A percentile compares a stretch with the other conserved stretches of the same genome.
Conservation (phyloP, 305 asterid genomes). For the Solanum hybrid region DNA sequence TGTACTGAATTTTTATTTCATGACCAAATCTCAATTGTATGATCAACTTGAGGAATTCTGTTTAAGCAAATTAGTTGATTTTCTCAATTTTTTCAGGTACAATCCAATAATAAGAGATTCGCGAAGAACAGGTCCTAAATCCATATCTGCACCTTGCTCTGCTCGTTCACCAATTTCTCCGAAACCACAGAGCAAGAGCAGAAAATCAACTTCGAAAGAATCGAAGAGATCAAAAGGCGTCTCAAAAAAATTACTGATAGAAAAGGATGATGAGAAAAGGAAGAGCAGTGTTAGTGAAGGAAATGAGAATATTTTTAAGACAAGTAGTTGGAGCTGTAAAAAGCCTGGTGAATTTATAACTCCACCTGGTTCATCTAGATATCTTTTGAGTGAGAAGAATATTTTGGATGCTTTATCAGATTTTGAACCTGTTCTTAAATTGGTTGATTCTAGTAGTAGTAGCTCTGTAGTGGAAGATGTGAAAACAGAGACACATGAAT, state of each 20-base stretch:
- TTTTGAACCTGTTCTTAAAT: slow-evolving; percentile 24
- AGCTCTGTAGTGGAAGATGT: neutral
- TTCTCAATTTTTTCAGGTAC: neutral
- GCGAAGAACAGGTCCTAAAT: slow-evolving; percentile 24
- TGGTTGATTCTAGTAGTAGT: neutral
- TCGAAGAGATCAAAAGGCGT: neutral
- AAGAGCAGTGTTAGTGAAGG: neutral
- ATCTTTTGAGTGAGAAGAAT: slow-evolving; percentile 41
- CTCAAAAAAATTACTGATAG: neutral
- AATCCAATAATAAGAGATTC: slow-evolving; percentile 76
- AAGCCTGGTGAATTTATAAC: slow-evolving; percentile 54
- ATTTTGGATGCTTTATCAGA: slow-evolving; percentile 24
- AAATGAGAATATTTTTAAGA: neutral
- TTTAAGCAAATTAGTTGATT: neutral
- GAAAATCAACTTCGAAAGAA: neutral
- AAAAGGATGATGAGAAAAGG: slow-evolving; percentile 5
- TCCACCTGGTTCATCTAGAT: slow-evolving; percentile 56
- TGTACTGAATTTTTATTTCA: neutral
- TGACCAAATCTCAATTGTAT: neutral
- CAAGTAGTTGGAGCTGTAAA: slow-evolving; percentile 46
- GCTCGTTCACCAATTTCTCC: neutral
- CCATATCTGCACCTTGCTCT: slow-evolving; percentile 17
- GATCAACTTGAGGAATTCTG: neutral
- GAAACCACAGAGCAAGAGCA: slow-evolving; percentile 13
- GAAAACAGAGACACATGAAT: neutral